Conservation (phyloP, 257 asterid genomes). For the Asclepias syriaca region DNA sequence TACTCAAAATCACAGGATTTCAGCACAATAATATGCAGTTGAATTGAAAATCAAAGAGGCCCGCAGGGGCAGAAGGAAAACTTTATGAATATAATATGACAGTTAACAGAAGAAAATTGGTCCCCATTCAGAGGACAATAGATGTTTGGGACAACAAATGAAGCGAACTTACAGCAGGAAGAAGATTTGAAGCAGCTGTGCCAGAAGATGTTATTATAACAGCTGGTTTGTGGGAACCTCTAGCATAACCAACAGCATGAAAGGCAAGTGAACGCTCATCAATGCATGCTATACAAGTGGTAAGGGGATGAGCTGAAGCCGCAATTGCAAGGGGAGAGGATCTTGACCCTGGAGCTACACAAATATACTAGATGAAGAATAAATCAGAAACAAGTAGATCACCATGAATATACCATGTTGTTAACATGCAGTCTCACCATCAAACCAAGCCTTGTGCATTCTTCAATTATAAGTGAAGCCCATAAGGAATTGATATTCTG, state of each 20-base stretch:
- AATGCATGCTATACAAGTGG: constrained; percentile 82
- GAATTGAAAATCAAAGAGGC: no score
- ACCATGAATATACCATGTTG: constrained; percentile 8
- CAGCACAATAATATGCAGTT: neutral
- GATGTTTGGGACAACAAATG: neutral
- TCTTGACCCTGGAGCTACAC: constrained; percentile 98
- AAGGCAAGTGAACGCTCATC: constrained; percentile 96
- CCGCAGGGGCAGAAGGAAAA: neutral
- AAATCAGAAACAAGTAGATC: constrained; percentile 28
- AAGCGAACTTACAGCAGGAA: constrained; percentile 81
- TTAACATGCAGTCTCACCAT: constrained; percentile 54
- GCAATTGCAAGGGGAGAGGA: constrained; percentile 97
- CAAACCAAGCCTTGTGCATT: constrained; percentile 90
- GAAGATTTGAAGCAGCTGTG: constrained; percentile 94
- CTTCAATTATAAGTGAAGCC: constrained; percentile 93
- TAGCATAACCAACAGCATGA: constrained; percentile 95
- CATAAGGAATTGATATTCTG: constrained; percentile 81
- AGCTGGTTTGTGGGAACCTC: constrained; percentile 82
- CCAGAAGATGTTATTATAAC: constrained; percentile 93
- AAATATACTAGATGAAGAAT: constrained; percentile 66
- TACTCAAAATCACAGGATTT: neutral
- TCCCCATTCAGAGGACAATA: neutral
- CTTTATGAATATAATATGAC: neutral
- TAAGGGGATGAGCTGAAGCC: constrained; percentile 85
- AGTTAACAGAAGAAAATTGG: neutral